Base-by-base conservation (phyloP, 1,284 basidiomycete genomes). In the Sporisorium exsertum region DNA sequence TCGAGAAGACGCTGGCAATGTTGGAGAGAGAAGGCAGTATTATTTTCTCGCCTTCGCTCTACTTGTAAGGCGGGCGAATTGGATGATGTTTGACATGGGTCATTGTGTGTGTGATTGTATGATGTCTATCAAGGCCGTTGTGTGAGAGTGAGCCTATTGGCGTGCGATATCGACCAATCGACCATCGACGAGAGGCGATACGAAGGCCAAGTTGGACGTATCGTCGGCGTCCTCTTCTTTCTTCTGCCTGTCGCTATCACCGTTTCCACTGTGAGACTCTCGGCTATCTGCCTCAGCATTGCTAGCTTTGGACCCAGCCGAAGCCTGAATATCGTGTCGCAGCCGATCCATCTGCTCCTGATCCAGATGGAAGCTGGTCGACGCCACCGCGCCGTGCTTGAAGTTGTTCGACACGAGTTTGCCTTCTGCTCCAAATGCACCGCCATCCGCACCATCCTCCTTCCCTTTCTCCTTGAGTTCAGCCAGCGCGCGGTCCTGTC, bases 1-100 rank as follows among this genome's bases (percentile, higher is more conserved):
- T 86, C 37, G 78, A 79, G 40, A 58, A 69, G 50, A 70, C 79
- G 6, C 52, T 83, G 26, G 67, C 43, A 2, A 79, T 79, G 73
- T 65, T 86, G 45, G 84, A 86, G 69, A 63, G 84, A 16, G 77
- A 82, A 45, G 76, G 76, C 15, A 81, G 79, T 52, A 84, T 86
- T 58, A 84, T 86, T 46, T 86, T 85, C 68, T 74, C 69, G 42
- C 83, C 83, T 43, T 80, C 63, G 27, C 52, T 75, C 26, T 75
- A 75, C 53, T 52, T 75, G 37, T 75, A 53, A 29, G 29, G 16
- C 10, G 18, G 22, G 40, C 26, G 16, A 26, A 26, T 3, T 9
- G 12, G 10, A 3, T 45, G 35, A n/a, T 59, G 42, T 32, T 29
- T 26, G 20, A 40, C 27, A n/a, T 45, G 37, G 52, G 3, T 43